These are phyloP conservation scores for Hibiscus tridactylites DNA, from an alignment of 345 rosid species.

Conservation along the genomic window DNA sequence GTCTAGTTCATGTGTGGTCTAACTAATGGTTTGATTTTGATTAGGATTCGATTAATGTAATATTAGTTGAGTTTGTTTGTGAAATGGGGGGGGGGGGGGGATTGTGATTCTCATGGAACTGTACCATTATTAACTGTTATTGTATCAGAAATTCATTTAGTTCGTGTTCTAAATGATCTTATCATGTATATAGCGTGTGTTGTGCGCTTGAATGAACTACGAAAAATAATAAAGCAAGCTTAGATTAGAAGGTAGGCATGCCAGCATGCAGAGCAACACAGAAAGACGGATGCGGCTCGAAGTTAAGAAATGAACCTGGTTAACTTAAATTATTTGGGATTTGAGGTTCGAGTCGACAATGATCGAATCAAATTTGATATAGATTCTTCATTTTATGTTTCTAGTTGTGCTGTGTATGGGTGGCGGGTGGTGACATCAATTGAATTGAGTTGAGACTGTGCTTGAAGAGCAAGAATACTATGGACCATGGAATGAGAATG, in stretches of 20 bases:
- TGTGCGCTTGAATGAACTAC: not conserved
- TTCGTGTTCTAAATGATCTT: not conserved
- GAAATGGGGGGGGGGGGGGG: not conserved
- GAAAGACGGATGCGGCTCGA: not conserved
- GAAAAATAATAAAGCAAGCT: not conserved
- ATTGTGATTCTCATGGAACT: not conserved
- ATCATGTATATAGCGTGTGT: not conserved
- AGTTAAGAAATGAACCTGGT: no score
- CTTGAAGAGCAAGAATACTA: no score
- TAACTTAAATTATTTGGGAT: no score
- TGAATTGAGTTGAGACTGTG: no score
- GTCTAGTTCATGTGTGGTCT: constrained; percentile 73
- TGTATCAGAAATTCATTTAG: constrained; percentile 1
- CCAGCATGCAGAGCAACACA: not conserved
- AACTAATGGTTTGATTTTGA: constrained; percentile 23
- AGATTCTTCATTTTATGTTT: no score
- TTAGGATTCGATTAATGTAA: not conserved
- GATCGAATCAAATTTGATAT: no score
- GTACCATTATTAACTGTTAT: not conserved
- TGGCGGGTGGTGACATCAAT: no score
- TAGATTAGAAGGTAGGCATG: not conserved
- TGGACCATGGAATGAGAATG: no score
- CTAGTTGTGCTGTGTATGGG: no score
- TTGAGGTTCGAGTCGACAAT: no score
- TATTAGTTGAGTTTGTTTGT: not conserved